Conservation (phyloP, 176 grass and related monocot species). For the Calamus simplicifolius region DNA sequence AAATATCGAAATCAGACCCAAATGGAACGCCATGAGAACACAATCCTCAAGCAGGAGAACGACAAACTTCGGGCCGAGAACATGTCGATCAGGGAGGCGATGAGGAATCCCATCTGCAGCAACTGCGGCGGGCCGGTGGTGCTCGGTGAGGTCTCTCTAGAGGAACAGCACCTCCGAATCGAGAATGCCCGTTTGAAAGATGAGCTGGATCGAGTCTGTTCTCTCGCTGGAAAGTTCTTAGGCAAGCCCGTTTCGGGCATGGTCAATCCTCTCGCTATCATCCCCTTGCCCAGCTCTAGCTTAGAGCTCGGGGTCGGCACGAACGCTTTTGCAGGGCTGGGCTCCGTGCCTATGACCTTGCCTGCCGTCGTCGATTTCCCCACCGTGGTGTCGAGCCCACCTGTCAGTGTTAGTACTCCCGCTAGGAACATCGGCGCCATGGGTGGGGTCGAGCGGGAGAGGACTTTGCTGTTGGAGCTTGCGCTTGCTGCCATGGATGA, state of each 20-base stretch:
- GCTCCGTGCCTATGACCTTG: constrained; percentile 11
- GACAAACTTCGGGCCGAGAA: constrained; percentile 80
- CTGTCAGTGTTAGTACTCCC: constrained; percentile 40
- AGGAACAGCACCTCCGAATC: constrained; percentile 58
- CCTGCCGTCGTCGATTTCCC: constrained; percentile 36
- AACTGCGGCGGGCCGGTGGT: constrained; percentile 39
- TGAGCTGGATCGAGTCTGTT: constrained; percentile 63
- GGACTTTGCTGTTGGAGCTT: constrained; percentile 58
- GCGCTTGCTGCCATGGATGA: constrained; percentile 65
- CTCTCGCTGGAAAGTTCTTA: constrained; percentile 49
- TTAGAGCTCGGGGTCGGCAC: constrained; percentile 52
- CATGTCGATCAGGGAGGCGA: constrained; percentile 40
- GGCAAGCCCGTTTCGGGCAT: constrained; percentile 39
- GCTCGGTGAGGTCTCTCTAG: constrained; percentile 39
- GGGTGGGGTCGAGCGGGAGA: constrained; percentile 26
- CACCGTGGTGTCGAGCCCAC: constrained; percentile 21
- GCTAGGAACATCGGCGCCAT: constrained; percentile 19
- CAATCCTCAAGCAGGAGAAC: constrained; percentile 61
- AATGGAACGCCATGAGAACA: constrained; percentile 60
- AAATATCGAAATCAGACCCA: constrained; percentile 31
- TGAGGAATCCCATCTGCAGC: constrained; percentile 39
- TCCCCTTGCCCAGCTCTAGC: constrained; percentile 25
- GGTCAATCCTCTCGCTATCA: constrained; percentile 10
- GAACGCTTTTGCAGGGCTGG: constrained; percentile 9
- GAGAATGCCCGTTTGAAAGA: constrained; percentile 76